These are phyloP conservation scores for Phytophthora chlamydospora DNA, from an alignment of 352 stramenopile species.

Conservation along the genomic window DNA sequence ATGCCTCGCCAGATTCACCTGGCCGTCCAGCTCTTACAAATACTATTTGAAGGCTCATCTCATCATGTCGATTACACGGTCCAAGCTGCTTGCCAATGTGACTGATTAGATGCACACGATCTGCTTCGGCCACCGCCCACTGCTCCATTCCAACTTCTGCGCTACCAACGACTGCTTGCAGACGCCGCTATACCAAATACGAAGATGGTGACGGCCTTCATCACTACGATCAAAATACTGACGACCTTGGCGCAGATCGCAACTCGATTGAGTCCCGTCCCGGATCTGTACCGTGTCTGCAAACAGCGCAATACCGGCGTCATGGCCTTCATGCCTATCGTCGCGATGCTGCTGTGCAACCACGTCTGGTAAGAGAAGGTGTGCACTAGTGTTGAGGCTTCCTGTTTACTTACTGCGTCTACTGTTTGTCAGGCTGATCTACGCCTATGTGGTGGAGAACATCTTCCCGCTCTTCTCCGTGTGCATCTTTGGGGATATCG, in stretches of 20 bases:
- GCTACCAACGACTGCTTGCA: background rate
- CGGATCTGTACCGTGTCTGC: constrained; percentile 31
- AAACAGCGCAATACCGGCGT: constrained; percentile 21
- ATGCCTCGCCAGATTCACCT: too few relatives aligned
- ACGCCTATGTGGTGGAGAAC: constrained; percentile 32
- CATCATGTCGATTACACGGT: constrained; percentile 4
- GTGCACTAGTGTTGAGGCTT: too few relatives aligned
- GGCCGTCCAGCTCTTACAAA: too few relatives aligned
- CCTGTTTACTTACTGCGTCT: too few relatives aligned
- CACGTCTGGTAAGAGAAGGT: constrained; percentile 32
- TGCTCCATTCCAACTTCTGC: constrained; percentile 10
- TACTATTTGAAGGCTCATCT: constrained; percentile 1
- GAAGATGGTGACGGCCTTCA: constrained; percentile 28
- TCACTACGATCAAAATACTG: constrained; percentile 34
- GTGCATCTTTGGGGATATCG: constrained; percentile 31
- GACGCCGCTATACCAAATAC: background rate
- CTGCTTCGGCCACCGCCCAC: background rate
- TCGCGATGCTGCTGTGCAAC: constrained; percentile 33
- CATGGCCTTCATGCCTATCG: constrained; percentile 32
- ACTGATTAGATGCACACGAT: constrained; percentile 5
- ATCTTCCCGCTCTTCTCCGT: constrained; percentile 37
- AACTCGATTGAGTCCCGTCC: constrained; percentile 27
- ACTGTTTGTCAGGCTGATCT: constrained; percentile 25
- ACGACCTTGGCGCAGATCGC: constrained; percentile 32
- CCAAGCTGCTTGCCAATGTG: background rate